Conservation (phyloP, 202 grass and related monocot genomes). For the Elaeis oleifera region DNA sequence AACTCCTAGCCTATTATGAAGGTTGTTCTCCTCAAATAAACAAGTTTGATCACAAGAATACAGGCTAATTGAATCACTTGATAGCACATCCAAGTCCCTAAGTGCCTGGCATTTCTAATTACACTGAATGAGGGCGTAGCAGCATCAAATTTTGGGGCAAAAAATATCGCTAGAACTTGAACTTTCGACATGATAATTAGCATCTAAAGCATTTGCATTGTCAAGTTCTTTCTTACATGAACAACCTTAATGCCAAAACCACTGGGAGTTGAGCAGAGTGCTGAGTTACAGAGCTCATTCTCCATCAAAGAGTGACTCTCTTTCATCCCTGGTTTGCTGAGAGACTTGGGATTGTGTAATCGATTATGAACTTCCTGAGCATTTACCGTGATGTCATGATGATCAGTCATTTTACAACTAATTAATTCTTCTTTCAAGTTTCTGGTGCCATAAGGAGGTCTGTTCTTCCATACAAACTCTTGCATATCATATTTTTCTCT, state of each 20-base stretch:
- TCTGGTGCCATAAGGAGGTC: constrained; percentile 29
- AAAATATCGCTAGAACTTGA: constrained; percentile 28
- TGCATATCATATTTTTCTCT: constrained; percentile 12
- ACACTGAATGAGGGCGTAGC: constrained; percentile 17
- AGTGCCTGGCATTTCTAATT: constrained; percentile 35
- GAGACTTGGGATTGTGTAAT: constrained; percentile 24
- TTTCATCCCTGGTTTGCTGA: constrained; percentile 29
- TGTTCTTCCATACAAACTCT: constrained; percentile 22
- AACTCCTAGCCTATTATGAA: constrained; percentile 23
- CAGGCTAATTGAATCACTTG: constrained; percentile 13
- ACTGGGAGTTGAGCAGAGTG: constrained; percentile 24
- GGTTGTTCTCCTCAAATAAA: constrained; percentile 3
- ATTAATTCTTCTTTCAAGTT: constrained; percentile 22
- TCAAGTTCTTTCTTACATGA: constrained; percentile 35
- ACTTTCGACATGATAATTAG: constrained; percentile 33
- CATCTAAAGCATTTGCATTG: constrained; percentile 6
- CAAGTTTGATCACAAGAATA: constrained; percentile 19
- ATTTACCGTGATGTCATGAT: constrained; percentile 27
- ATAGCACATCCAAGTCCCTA: constrained; percentile 11
- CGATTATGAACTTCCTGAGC: constrained; percentile 28
- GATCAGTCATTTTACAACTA: constrained; percentile 6
- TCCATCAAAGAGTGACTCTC: constrained; percentile 29
- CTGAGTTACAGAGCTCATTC: constrained; percentile 29
- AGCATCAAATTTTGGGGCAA: constrained; percentile 27
- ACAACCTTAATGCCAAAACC: constrained; percentile 27